phyloP scores from a whole-genome alignment of 2,329 filamentous ascomycete genomes.

The Exophiala lecanii-corni region DNA sequence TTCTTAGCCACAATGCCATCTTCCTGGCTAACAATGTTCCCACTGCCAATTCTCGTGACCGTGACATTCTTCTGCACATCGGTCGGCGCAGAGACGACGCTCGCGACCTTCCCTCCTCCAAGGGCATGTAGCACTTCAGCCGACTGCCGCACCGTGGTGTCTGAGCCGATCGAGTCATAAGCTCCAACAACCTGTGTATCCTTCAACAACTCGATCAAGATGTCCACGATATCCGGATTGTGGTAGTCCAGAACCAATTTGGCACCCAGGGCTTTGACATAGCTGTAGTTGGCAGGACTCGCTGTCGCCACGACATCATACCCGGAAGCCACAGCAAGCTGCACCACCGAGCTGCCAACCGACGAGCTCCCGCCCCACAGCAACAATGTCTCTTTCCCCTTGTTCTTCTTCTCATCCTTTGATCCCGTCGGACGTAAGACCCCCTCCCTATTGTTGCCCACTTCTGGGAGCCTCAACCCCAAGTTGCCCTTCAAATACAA shows the following conservation, averaged over 20 bases:
- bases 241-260: constrained; percentile 43
- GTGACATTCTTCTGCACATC: constrained; percentile 3
- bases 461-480: constrained; percentile 12
- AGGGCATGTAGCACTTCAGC: constrained; percentile 6
- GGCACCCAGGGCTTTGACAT: constrained; percentile 42
- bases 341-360: constrained; percentile 44
- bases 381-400: constrained; percentile 30
- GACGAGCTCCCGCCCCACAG: constrained; percentile 50
- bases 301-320: constrained; percentile 39
- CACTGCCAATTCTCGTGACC: constrained; percentile 6
- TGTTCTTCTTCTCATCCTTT: background rate
- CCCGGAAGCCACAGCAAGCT: constrained; percentile 38
- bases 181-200: constrained; percentile 6
- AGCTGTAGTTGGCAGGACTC: constrained; percentile 40
- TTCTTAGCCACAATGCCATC: constrained; percentile 6
- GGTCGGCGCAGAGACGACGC: constrained; percentile 2
- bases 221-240: constrained; percentile 14
- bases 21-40: constrained; percentile 8
- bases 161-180: constrained; percentile 10
- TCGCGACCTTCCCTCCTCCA: constrained; percentile 7
- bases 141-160: constrained; percentile 1
- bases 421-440: background rate
- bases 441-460: background rate
- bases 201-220: constrained; percentile 14
- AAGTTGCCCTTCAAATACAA: constrained; percentile 30